Evolutionary conservation across 345 rosid genomes (phyloP), one percentile per base, ranked within the genome.

Genomic region (Erysimum cheiranthoides): DNA sequence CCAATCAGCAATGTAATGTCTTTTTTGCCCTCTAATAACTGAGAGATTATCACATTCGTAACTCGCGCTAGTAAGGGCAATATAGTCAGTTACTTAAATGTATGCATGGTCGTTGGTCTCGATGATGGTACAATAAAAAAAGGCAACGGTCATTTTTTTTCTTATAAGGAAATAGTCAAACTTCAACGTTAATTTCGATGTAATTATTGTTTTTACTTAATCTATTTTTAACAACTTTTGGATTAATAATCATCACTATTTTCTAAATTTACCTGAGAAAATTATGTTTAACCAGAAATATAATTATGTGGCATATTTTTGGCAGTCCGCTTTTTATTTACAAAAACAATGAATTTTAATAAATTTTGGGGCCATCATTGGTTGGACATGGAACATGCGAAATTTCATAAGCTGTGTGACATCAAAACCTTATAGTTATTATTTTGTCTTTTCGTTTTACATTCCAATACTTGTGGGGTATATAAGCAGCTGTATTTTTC

Each of bases 391-490:
- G 75, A 70, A 76, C 80, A 70, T 76, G 80, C 71, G 58, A 62
- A n/a, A 25, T 70, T 31, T 62, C 3, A 45, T 45, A 76, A 35
- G 17, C 10, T 43, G 51, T 27, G 75, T 62, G 75, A 76, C 80
- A 76, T 76, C 28, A 45, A 53, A 42, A 76, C 60, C 62, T 42
- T 4, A 35, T 51, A 70, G 35, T 70, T 52, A 76, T 70, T 70
- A 63, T 54, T 43, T 62, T 76, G 80, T 68, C 74, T 68, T 51
- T 32, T 42, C 57, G 32, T 40, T 54, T 49, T 69, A 70, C 50
- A 70, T 63, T 76, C 75, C 75, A 76, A 70, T 54, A 69, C 65
- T 52, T 35, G 80, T 70, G 80, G 80, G 80, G 75, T 58, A 66
- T 62, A 35, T 45, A 76, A 62, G 51, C 42, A 76, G 75, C 80